These are phyloP conservation scores for Rhodotorula sp. DNA, from an alignment of 1,284 basidiomycete species.

Conservation along the genomic window DNA sequence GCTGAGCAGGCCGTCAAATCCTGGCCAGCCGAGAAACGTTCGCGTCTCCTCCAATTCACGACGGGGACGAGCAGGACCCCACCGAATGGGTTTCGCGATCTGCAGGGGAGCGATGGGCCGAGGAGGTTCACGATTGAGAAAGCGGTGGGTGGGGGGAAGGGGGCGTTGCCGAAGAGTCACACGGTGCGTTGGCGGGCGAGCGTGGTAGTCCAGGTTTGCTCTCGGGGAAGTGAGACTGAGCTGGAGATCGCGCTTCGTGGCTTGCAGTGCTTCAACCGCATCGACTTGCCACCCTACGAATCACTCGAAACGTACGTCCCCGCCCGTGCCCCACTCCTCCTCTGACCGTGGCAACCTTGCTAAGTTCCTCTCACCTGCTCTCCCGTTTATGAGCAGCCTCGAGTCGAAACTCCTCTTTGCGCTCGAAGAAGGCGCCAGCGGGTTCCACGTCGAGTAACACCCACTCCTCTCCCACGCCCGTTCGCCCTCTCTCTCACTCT, in stretches of 20 bases:
- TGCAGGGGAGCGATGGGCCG: slow-evolving; percentile 44
- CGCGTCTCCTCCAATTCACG: slow-evolving; percentile 35
- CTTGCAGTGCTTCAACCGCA: slow-evolving; percentile 40
- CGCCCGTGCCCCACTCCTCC: background rate
- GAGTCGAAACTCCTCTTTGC: slow-evolving; percentile 39
- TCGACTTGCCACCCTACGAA: slow-evolving; percentile 41
- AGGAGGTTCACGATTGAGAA: slow-evolving; percentile 44
- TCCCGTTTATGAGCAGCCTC: slow-evolving; percentile 11
- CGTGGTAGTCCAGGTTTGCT: too few relatives aligned
- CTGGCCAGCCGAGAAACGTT: slow-evolving; percentile 40
- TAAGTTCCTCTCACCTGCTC: background rate
- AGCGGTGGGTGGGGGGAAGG: slow-evolving; percentile 24
- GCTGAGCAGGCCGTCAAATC: slow-evolving; percentile 26
- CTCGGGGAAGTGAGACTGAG: background rate
- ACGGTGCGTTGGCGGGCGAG: slow-evolving; percentile 23
- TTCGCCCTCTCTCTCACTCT: background rate
- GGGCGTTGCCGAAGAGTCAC: slow-evolving; percentile 40
- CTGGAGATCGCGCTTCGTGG: too few relatives aligned
- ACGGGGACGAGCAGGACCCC: slow-evolving; percentile 41
- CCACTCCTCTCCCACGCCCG: background rate
- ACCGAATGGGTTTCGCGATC: slow-evolving; percentile 42
- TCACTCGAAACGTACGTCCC: slow-evolving; percentile 30
- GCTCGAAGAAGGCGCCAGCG: slow-evolving; percentile 22
- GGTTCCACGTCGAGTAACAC: slow-evolving; percentile 1
- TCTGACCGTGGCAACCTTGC: background rate